phyloP scores from a whole-genome alignment of 306 rosid species.

The Fragaria ananassa region DNA sequence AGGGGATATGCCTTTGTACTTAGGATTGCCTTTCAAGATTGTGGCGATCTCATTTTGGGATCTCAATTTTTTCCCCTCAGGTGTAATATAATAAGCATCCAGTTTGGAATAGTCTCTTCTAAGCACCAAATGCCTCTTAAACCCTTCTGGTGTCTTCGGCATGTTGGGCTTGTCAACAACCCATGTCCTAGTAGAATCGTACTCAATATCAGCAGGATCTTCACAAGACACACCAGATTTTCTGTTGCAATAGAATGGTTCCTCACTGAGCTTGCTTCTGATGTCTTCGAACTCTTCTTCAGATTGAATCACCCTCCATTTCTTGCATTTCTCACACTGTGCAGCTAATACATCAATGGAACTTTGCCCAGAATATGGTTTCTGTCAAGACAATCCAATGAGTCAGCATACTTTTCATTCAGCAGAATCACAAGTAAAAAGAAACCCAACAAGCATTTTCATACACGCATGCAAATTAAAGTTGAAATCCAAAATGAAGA shows the following conservation, averaged over 20 bases:
- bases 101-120: slow-evolving; percentile 76
- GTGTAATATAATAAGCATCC: slow-evolving; percentile 70
- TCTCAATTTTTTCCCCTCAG: slow-evolving; percentile 66
- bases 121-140: slow-evolving; percentile 63
- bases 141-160: slow-evolving; percentile 72
- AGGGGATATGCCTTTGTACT: slow-evolving; percentile 33
- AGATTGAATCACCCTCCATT: slow-evolving; percentile 78
- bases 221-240: slow-evolving; percentile 56
- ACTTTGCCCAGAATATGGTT: slow-evolving; percentile 21
- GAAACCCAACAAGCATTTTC: not conserved
- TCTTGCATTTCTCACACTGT: slow-evolving; percentile 64
- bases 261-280: slow-evolving; percentile 41
- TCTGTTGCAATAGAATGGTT: slow-evolving; percentile 62
- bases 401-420: slow-evolving; percentile 11
- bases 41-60: slow-evolving; percentile 62
- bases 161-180: slow-evolving; percentile 82
- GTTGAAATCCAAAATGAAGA: not conserved
- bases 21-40: slow-evolving; percentile 51
- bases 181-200: slow-evolving; percentile 72
- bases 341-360: slow-evolving; percentile 66
- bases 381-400: slow-evolving; percentile 40
- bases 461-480: not conserved
- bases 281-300: slow-evolving; percentile 81
- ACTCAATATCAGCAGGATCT: slow-evolving; percentile 67
- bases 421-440: not conserved